Base-by-base conservation (phyloP, 805 yeast genomes). In the Kodamaea restingae region DNA sequence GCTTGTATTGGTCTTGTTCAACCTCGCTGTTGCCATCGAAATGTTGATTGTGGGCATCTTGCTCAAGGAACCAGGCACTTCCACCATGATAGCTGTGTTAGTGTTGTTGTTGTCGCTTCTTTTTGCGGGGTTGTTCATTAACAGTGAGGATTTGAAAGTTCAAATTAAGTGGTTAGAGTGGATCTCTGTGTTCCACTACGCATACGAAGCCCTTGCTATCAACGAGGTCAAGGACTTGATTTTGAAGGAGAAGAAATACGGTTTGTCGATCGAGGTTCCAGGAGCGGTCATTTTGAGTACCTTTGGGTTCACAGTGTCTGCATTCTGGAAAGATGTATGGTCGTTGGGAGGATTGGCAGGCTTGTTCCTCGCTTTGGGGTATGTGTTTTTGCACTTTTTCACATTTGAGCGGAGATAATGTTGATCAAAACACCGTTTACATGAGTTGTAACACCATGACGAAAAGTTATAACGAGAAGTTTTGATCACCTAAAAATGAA, bases 251-350 rank as follows among this genome's bases (percentile, higher is more conserved):
- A 81, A 79, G 56, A 93, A 93, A 62, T 91, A 83, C 54, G 98
- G 98, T 0, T 72, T 93, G 31, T 84, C 90, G 32, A 91, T 93
- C 51, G 96, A 88, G 60, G 95, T 93, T 11, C 98, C 98, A 0
- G 98, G 98, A 8, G 98, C 98, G 2, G 95, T 95, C 1, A 93
- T 93, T 40, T 71, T 93, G 50, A 85, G 95, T 49, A 88, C 98
- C 0, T 93, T 93, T 67, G 98, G 98, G 0, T 93, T 93, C 60
- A 76, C 86, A 48, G 91, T 87, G 10, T 78, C 80, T 17, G 93
- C 90, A 2, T 75, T 85, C 39, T 61, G 76, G 60, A 67, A 69
- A 25, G 98, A 93, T 58, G 71, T 82, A 20, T 56, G 71, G 24
- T 76, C 76, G 43, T 68, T 93, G 37, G 65, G 67, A 0, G 70